Conservation (phyloP, 2,329 filamentous ascomycete species). For the Nigrograna mackinnonii region DNA sequence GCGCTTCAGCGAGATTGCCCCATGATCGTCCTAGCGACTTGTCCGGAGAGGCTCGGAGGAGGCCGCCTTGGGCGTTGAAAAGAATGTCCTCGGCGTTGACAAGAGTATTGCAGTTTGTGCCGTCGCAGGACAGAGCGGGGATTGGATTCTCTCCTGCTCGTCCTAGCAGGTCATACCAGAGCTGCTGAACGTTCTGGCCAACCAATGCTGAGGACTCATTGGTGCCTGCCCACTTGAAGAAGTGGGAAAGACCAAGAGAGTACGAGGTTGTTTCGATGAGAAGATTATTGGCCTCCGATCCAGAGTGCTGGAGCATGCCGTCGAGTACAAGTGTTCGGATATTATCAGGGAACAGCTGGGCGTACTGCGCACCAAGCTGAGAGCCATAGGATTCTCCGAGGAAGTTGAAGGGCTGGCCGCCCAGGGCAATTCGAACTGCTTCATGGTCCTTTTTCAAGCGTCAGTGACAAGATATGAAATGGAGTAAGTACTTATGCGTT, state of each 20-base stretch:
- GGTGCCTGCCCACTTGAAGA: slow-evolving; percentile 43
- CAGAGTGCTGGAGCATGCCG: slow-evolving; percentile 48
- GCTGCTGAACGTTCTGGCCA: slow-evolving; percentile 22
- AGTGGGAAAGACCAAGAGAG: slow-evolving; percentile 38
- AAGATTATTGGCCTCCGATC: slow-evolving; percentile 37
- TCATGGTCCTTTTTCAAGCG: slow-evolving; percentile 35
- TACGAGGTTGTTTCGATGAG: slow-evolving; percentile 42
- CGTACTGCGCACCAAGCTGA: slow-evolving; percentile 49
- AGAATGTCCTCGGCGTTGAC: slow-evolving; percentile 38
- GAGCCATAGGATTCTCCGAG: slow-evolving; percentile 52
- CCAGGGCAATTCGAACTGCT: slow-evolving; percentile 35
- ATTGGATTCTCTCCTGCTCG: slow-evolving; percentile 38
- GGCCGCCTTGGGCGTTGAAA: slow-evolving; percentile 12
- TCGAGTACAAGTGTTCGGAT: slow-evolving; percentile 50
- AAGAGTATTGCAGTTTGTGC: slow-evolving; percentile 15
- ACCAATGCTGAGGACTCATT: slow-evolving; percentile 33
- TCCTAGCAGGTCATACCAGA: slow-evolving; percentile 28
- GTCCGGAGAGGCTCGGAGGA: background rate
- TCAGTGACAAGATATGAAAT: background rate
- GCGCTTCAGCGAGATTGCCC: slow-evolving; percentile 17
- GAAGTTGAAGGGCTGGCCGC: slow-evolving; percentile 42
- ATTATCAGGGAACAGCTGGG: slow-evolving; percentile 48
- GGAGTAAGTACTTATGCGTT: background rate
- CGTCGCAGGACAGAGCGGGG: slow-evolving; percentile 38
- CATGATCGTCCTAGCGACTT: slow-evolving; percentile 3